phyloP scores from a whole-genome alignment of 306 rosid species.

The Prunus dulcis region DNA sequence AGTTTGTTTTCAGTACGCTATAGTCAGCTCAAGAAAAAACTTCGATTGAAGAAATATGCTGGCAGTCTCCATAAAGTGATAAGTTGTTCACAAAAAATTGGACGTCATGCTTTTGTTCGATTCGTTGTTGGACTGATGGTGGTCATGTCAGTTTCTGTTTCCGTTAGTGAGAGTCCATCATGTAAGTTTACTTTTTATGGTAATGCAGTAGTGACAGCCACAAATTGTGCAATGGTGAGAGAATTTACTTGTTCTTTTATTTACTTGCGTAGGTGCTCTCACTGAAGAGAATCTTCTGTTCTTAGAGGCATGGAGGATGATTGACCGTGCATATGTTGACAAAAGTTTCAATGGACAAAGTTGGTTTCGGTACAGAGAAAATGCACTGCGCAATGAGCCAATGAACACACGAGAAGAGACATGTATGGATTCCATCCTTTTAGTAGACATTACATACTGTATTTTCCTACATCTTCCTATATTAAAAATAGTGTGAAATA shows the following conservation, averaged over 20 bases:
- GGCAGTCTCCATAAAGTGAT: constrained; percentile 30
- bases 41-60: constrained; percentile 25
- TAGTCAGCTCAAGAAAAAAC: constrained; percentile 16
- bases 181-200: constrained; percentile 44
- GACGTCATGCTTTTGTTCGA: constrained; percentile 42
- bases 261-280: constrained; percentile 48
- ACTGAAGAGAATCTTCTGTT: constrained; percentile 89
- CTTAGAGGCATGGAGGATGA: constrained; percentile 95
- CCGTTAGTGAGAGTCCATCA: constrained; percentile 43
- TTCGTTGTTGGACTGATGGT: constrained; percentile 63
- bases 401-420: constrained; percentile 91
- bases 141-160: constrained; percentile 65
- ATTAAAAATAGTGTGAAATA: neutral
- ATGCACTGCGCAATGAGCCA: constrained; percentile 76
- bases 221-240: neutral
- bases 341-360: constrained; percentile 90
- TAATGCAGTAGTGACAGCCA: neutral
- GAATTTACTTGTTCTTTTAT: neutral
- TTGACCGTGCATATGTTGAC: constrained; percentile 92
- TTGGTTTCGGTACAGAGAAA: constrained; percentile 96
- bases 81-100: constrained; percentile 34
- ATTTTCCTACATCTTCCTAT: neutral
- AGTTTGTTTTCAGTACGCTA: constrained; percentile 37
- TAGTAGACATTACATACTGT: neutral
- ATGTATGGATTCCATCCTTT: constrained; percentile 48